Evolutionary conservation across 164 flowering plant genomes (phyloP).

Genomic region (Berberis vulgaris): DNA sequence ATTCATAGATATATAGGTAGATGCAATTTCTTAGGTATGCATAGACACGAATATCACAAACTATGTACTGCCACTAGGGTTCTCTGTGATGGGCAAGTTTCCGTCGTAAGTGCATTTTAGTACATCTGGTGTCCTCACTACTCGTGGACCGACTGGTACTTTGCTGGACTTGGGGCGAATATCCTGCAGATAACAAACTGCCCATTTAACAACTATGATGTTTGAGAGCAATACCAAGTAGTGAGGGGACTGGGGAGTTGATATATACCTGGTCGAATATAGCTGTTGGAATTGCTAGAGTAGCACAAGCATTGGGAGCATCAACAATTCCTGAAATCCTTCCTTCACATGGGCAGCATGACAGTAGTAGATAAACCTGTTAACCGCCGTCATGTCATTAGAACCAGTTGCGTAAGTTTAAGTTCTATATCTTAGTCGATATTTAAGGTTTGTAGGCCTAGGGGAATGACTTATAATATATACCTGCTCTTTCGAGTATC

Average conservation of each 20-base stretch:
- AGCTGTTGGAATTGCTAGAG: conserved; percentile 81
- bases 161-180: conserved; percentile 62
- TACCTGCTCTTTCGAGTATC: conserved; percentile 95
- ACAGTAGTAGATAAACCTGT: conserved; percentile 74
- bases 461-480: background rate
- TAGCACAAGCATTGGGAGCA: conserved; percentile 80
- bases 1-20: too few relatives aligned
- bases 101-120: conserved; percentile 84
- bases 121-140: conserved; percentile 61
- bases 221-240: too few relatives aligned
- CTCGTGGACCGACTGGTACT: conserved; percentile 62
- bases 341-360: conserved; percentile 93
- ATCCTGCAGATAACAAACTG: conserved; percentile 43
- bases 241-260: background rate
- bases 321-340: conserved; percentile 90
- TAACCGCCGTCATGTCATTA: background rate
- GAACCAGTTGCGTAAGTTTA: background rate
- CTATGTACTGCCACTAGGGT: conserved; percentile 36
- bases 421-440: background rate
- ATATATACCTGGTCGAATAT: conserved; percentile 80
- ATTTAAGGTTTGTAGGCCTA: too few relatives aligned
- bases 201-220: background rate
- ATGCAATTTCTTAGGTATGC: background rate
- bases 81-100: conserved; percentile 61
- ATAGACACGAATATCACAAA: background rate